A percentile compares a stretch with the other conserved stretches of the same genome.
These are phyloP conservation scores for Hypoxylon sp. DNA, from an alignment of 2,329 filamentous ascomycete species.

Conservation along the genomic window DNA sequence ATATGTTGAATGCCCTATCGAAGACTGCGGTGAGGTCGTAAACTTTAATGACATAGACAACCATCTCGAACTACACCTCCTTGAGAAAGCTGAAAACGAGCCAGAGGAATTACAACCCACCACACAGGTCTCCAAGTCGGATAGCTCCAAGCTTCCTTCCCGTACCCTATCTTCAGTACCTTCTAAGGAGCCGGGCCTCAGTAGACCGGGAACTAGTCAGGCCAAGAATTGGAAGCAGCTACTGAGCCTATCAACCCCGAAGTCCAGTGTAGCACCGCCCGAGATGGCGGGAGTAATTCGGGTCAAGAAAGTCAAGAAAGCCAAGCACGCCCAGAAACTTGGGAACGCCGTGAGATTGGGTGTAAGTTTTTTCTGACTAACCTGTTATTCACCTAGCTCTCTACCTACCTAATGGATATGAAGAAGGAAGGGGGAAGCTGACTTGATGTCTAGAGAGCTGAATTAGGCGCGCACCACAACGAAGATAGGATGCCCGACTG, in stretches of 20 bases:
- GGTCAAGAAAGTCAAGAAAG: conserved; percentile 46
- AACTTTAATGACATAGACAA: conserved; percentile 66
- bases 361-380: conserved; percentile 49
- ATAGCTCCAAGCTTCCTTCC: not conserved
- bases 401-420: not conserved
- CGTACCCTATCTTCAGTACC: not conserved
- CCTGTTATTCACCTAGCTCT: not conserved
- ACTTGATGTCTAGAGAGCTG: conserved; percentile 62
- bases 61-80: conserved; percentile 72
- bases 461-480: conserved; percentile 79
- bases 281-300: not conserved
- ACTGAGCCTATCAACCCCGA: conserved; percentile 44
- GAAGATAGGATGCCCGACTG: conserved; percentile 82
- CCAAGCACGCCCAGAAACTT: not conserved
- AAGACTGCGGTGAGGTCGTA: conserved; percentile 73
- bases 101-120: conserved; percentile 18
- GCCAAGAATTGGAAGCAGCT: conserved; percentile 49
- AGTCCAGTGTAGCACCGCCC: not conserved
- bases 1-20: conserved; percentile 68
- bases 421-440: not conserved
- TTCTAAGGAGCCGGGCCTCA: conserved; percentile 5
- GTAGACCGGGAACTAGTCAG: not conserved
- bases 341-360: conserved; percentile 51
- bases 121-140: conserved; percentile 15
- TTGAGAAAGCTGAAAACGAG: conserved; percentile 63